These are phyloP conservation scores for Fragaria nilgerrensis DNA, from an alignment of 306 rosid species.

Conservation along the genomic window DNA sequence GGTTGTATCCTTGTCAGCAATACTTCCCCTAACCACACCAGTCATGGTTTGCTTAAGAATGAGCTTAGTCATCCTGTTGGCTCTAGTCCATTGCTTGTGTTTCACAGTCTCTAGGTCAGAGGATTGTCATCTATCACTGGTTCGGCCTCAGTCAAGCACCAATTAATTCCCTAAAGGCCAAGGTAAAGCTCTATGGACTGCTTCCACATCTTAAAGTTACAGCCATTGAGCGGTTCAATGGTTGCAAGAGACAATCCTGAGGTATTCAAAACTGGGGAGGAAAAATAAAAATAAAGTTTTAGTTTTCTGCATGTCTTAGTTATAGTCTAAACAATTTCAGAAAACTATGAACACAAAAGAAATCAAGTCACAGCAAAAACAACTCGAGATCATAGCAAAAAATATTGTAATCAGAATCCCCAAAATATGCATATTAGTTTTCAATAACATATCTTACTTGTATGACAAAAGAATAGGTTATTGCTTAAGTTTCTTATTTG, in stretches of 20 bases:
- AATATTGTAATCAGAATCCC: neutral
- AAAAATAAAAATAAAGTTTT: neutral
- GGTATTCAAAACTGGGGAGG: neutral
- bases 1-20: neutral
- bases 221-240: neutral
- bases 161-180: neutral
- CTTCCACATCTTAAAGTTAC: neutral
- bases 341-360: neutral
- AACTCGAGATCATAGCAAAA: neutral
- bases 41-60: neutral
- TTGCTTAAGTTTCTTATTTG: neutral
- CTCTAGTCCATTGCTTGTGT: neutral
- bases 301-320: neutral
- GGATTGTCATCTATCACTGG: neutral
- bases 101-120: neutral
- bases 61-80: neutral
- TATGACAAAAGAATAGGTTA: neutral
- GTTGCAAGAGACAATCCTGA: neutral
- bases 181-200: neutral
- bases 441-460: neutral
- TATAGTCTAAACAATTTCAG: neutral
- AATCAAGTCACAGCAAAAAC: neutral
- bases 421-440: neutral
- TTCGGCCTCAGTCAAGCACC: neutral
- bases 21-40: neutral